Evolutionary conservation across 768 basidiomycete genomes (phyloP), one percentile per base, ranked within the genome.

Genomic region (Pleurotus tuoliensis): DNA sequence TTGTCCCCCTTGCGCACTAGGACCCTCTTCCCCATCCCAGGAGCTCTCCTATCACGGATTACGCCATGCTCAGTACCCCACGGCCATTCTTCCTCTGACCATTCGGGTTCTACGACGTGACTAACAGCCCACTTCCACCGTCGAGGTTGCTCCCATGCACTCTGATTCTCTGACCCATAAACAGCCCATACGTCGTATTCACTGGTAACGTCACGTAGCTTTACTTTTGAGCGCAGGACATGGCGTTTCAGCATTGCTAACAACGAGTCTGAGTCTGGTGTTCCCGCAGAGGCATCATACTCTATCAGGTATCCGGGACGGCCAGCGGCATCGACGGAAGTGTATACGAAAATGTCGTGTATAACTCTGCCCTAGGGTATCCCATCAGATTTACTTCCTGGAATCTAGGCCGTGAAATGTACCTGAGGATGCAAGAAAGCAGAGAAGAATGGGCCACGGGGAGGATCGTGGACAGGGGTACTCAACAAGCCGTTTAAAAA

Each of bases 221-320:
- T 88, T 38, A 98, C 92, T 66, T 92, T 95, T 12, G 94, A 88
- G 4, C 96, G 87, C 1, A 99, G 81, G 40, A 95, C 80, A 69
- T 89, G 91, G 11, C 87, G 85, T 65, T 92, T 94, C 59, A 98
- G 77, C 57, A 89, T 73, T n/a, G 84, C 66, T 12, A 86, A 69
- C 25, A 97, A 75, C 0, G 87, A 69, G 1, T 80, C 78, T n/a
- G 41, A 44, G 11, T 44, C 41, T 16, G 41, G 41, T 6, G n/a
- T 44, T 11, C n/a, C 79, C 1, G 79, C 68, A 47, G 83, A 74
- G 9, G 82, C 70, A 67, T 94, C 85, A 64, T 87, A 84, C 66
- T 92, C 91, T 57, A 92, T 68, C 46, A 92, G 70, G 66, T 87
- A 92, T 15, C 80, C 82, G 13, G 69, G 71, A 18, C 76, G 69